Evolutionary conservation across 257 asterid species (phyloP).

Genomic region (Paulownia fortunei): DNA sequence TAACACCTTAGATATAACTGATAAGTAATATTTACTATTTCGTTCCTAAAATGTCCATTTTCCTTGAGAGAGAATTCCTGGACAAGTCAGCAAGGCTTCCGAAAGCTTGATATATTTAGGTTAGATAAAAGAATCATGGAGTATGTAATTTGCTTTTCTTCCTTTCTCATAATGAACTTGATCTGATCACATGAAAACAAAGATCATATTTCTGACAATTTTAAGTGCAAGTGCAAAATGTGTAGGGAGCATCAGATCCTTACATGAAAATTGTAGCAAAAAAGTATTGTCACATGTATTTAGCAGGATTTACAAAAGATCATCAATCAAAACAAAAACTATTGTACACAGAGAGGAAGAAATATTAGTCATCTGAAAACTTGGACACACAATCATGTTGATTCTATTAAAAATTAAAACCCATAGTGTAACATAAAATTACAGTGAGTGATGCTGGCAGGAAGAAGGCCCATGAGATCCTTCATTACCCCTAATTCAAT

Average conservation of each 20-base stretch:
- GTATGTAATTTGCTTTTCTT: too few relatives aligned
- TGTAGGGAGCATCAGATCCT: background rate
- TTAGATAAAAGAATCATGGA: too few relatives aligned
- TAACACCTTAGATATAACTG: too few relatives aligned
- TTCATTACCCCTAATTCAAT: background rate
- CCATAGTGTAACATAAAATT: conserved; percentile 1
- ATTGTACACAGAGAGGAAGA: conserved; percentile 17
- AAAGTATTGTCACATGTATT: background rate
- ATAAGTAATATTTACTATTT: too few relatives aligned
- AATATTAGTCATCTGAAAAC: conserved; percentile 21
- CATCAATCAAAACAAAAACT: conserved; percentile 1
- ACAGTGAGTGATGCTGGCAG: background rate
- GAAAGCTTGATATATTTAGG: too few relatives aligned
- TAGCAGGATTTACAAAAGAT: conserved; percentile 6
- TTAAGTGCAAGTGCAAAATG: background rate
- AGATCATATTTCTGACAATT: background rate
- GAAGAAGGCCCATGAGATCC: conserved; percentile 8
- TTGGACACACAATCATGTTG: background rate
- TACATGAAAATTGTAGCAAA: background rate
- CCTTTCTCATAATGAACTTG: background rate
- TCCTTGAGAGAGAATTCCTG: too few relatives aligned
- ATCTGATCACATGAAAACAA: background rate
- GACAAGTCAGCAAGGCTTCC: too few relatives aligned
- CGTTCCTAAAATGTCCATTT: too few relatives aligned
- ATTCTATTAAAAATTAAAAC: background rate